Percentiles rank a stretch among this genome's conserved stretches.
These are phyloP conservation scores for Rhizopogon vinicolor DNA, from an alignment of 768 basidiomycete species.

Conservation along the genomic window DNA sequence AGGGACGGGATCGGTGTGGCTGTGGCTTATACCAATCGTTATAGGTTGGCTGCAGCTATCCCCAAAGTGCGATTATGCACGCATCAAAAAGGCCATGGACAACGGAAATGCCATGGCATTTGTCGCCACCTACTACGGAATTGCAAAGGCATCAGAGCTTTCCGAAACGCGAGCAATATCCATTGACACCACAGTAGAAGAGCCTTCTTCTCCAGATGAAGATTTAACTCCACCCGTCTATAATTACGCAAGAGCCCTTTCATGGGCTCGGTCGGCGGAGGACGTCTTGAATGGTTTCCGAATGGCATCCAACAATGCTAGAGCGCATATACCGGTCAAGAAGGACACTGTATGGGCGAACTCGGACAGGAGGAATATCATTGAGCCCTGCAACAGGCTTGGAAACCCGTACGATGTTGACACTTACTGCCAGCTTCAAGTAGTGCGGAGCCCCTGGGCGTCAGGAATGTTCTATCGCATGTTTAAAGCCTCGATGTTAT, in stretches of 20 bases:
- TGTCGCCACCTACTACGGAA: too few species aligned
- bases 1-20: constrained; percentile 36
- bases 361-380: background rate
- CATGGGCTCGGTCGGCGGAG: constrained; percentile 14
- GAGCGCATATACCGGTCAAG: constrained; percentile 4
- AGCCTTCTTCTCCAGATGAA: constrained; percentile 18
- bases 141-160: background rate
- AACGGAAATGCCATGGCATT: too few species aligned
- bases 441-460: constrained; percentile 11
- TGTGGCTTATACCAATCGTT: constrained; percentile 41
- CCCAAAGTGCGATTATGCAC: too few species aligned
- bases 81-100: too few species aligned
- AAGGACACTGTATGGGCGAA: background rate
- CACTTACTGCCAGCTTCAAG: constrained; percentile 9
- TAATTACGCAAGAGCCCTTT: constrained; percentile 18
- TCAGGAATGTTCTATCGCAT: constrained; percentile 13
- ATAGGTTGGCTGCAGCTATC: background rate
- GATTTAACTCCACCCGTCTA: constrained; percentile 18
- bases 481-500: constrained; percentile 15
- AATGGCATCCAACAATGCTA: constrained; percentile 8
- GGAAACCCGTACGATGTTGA: constrained; percentile 8
- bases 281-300: background rate
- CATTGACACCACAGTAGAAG: background rate
- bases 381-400: constrained; percentile 4
- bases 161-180: background rate